phyloP scores from a whole-genome alignment of 345 rosid genomes.

The Syzygium aromaticum region DNA sequence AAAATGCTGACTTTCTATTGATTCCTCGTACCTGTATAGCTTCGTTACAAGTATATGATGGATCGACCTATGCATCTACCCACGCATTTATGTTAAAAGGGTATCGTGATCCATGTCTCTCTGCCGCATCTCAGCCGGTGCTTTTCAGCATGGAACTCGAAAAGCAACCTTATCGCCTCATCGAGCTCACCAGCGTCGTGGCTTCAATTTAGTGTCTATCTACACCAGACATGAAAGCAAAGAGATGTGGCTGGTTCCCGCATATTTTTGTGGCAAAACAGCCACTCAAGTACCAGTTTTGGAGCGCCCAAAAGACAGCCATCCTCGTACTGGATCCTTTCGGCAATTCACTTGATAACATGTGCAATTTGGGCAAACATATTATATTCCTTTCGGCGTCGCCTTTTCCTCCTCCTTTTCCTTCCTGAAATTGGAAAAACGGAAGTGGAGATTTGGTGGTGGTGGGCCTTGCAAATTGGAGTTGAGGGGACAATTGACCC shows the following conservation, averaged over 20 bases:
- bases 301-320: neutral
- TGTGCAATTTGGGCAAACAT: neutral
- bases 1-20: neutral
- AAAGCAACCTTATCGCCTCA: neutral
- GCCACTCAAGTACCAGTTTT: neutral
- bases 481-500: neutral
- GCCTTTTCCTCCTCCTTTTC: neutral
- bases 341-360: neutral
- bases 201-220: neutral
- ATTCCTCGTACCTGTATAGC: neutral
- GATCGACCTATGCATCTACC: neutral
- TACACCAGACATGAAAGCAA: neutral
- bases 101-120: neutral
- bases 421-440: too few relatives aligned
- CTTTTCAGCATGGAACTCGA: neutral
- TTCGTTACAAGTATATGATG: neutral
- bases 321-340: neutral
- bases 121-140: neutral
- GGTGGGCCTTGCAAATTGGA: neutral
- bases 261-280: neutral
- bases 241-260: neutral
- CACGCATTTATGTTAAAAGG: neutral
- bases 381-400: neutral
- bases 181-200: neutral
- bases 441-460: neutral